Conservation (phyloP, 169 alveolate species). For the Blepharisma undulans region DNA sequence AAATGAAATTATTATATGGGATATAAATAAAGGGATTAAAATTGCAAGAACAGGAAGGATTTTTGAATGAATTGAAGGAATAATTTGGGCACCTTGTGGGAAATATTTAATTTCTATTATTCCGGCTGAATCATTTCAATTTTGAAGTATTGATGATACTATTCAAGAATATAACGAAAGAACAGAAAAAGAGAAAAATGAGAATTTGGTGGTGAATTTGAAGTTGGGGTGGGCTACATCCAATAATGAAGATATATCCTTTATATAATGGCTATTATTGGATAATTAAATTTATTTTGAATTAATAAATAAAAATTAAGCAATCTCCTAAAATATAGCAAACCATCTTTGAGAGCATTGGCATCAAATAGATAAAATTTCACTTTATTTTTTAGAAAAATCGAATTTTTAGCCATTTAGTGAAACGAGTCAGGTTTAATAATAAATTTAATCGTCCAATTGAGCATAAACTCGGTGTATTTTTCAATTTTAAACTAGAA, state of each 20-base stretch:
- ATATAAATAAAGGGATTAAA: not conserved
- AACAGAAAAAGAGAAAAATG: not conserved
- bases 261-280: not conserved
- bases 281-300: not conserved
- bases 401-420: too few species aligned
- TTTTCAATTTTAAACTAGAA: too few species aligned
- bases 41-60: not conserved
- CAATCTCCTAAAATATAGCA: too few species aligned
- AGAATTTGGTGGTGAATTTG: not conserved
- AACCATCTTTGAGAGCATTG: too few species aligned
- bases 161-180: not conserved
- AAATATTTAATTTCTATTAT: not conserved
- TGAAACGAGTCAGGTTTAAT: too few species aligned
- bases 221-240: not conserved
- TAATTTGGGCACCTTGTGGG: not conserved
- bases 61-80: not conserved
- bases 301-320: too few species aligned
- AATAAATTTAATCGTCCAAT: too few species aligned
- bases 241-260: not conserved
- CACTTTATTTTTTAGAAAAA: too few species aligned
- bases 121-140: not conserved
- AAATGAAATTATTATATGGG: not conserved
- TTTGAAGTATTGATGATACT: not conserved
- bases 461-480: too few species aligned
- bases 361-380: too few species aligned